phyloP scores from a whole-genome alignment of 371 early-diverging fungal species.

The Smittium culicis region DNA sequence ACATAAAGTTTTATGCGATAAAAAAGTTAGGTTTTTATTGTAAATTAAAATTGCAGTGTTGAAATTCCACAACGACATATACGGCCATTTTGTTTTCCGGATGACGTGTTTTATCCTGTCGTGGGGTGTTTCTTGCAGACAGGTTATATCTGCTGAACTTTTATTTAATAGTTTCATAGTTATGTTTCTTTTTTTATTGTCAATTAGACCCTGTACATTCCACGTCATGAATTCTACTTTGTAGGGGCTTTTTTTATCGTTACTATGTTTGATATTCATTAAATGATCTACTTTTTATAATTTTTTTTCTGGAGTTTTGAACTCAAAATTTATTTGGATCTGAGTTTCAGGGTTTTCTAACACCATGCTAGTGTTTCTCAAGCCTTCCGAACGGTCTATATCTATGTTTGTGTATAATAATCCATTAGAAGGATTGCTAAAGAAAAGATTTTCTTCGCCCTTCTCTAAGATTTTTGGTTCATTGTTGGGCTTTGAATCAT shows the following conservation, averaged over 20 bases:
- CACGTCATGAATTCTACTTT: not conserved
- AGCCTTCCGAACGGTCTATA: not conserved
- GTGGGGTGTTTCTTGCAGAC: not conserved
- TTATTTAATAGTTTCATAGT: not conserved
- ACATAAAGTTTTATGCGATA: not conserved
- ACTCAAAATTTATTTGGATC: not conserved
- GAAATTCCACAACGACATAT: not conserved
- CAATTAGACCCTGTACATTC: conserved; percentile 7
- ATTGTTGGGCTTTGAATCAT: too few species aligned
- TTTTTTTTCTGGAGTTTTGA: not conserved
- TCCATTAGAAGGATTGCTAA: too few species aligned
- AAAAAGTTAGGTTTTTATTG: not conserved
- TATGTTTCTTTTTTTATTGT: not conserved
- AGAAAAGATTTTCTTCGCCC: too few species aligned
- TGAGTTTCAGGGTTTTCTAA: not conserved
- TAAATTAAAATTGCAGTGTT: not conserved
- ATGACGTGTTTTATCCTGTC: not conserved
- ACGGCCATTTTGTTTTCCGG: not conserved
- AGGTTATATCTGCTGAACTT: not conserved
- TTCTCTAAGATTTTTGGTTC: too few species aligned
- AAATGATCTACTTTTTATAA: too few species aligned
- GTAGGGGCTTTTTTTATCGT: not conserved
- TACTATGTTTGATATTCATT: too few species aligned
- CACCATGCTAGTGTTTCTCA: not conserved
- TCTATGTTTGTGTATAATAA: too few species aligned